Percentiles rank a stretch among this genome's conserved stretches.
These are phyloP conservation scores for Penicillium diatomitis DNA, from an alignment of 495 filamentous ascomycete species.

Conservation along the genomic window DNA sequence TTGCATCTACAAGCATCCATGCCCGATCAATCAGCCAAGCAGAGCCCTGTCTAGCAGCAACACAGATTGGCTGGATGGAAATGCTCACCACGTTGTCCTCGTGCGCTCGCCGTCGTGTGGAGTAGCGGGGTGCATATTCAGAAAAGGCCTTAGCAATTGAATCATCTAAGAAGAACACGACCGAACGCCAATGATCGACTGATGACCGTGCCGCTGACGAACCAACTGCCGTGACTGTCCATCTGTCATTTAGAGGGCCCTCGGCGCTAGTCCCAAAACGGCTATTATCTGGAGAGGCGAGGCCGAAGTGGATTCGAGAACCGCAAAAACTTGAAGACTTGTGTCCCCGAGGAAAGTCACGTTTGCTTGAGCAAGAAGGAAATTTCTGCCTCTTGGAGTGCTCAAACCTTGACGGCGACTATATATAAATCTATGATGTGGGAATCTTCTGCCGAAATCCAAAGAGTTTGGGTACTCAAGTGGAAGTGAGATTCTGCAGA, in stretches of 20 bases:
- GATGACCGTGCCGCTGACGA: background rate
- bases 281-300: constrained; percentile 18
- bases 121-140: constrained; percentile 5
- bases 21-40: too few relatives aligned
- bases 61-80: too few relatives aligned
- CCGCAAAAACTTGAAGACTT: background rate
- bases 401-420: background rate
- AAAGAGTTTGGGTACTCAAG: too few relatives aligned
- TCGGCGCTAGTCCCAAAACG: constrained; percentile 17
- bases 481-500: too few relatives aligned
- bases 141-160: constrained; percentile 12
- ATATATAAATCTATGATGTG: background rate
- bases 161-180: constrained; percentile 7
- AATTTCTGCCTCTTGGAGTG: background rate
- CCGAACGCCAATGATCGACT: background rate
- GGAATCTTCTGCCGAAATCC: too few relatives aligned
- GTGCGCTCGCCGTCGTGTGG: background rate
- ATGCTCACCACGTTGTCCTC: too few relatives aligned
- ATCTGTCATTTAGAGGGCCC: background rate
- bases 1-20: too few relatives aligned
- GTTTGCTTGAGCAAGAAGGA: background rate
- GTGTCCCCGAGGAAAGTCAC: background rate
- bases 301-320: constrained; percentile 4
- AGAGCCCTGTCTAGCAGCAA: too few relatives aligned
- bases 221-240: constrained; percentile 1